Evolutionary conservation across 495 filamentous ascomycete genomes (phyloP), one percentile per base, ranked within the genome.

Genomic region (Clavariopsis aquatica): DNA sequence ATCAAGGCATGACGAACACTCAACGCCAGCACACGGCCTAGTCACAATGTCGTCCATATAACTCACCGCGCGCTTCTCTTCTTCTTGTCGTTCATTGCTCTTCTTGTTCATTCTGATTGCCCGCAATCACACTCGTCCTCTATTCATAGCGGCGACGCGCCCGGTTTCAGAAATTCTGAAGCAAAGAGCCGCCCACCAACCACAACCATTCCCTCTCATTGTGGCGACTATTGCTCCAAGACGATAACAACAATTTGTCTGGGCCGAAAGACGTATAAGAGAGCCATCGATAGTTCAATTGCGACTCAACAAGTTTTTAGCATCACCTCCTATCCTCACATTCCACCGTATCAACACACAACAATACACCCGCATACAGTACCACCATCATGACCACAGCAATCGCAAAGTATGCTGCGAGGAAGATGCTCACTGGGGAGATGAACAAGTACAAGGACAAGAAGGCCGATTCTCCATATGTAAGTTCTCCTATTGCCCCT

Each of bases 401-500:
- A 23, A 62, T 77, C 2, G 73, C 62, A 55, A 77, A 77, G 58
- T 77, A 65, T 49, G 76, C 74, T 10, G 73, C 74, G 15, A 75
- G 76, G 54, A 78, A 78, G 76, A 38, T 78, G 46, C 68, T 78
- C n/a, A 46, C 34, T 9, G 66, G 65, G 29, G 67, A 78, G 55
- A 70, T 77, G 69, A 59, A 73, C 17, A 72, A 78, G 49, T 76
- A 78, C 71, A 68, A 69, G 65, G 47, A n/a, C 34, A 78, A 77
- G 67, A 36, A 66, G 1, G 61, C 57, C 22, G 54, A 29, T 0
- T 28, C 26, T 6, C n/a, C 38, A 7, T 66, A 69, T 55, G 71
- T 73, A 60, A 61, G 71, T 65, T 38, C 20, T 43, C 38, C 22
- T 0, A 31, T 23, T 8, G 47, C 27, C 8, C 29, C 43, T 20